A percentile compares a stretch with the other conserved stretches of the same genome.
phyloP scores from a whole-genome alignment of 1,139 yeast genomes.

The Starmera stellimalicola region DNA sequence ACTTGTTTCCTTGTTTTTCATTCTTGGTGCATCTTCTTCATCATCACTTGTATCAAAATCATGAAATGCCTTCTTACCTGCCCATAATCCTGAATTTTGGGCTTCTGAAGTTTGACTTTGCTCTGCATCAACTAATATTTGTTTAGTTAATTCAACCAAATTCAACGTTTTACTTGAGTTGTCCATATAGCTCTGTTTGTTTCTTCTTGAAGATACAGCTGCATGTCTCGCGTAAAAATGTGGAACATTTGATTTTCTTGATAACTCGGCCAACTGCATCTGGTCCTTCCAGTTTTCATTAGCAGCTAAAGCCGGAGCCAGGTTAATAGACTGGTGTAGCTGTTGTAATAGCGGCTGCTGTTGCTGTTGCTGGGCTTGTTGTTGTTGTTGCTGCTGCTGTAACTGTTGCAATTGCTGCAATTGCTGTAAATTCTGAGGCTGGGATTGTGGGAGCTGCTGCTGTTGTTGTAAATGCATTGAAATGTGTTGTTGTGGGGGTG shows the following conservation, averaged over 20 bases:
- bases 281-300: constrained; percentile 84
- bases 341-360: constrained; percentile 20
- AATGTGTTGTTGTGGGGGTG: constrained; percentile 10
- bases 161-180: constrained; percentile 28
- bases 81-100: constrained; percentile 32
- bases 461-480: constrained; percentile 23
- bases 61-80: constrained; percentile 50
- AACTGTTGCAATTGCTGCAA: constrained; percentile 9
- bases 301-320: constrained; percentile 32
- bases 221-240: constrained; percentile 91
- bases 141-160: constrained; percentile 48
- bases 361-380: constrained; percentile 22
- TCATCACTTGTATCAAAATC: constrained; percentile 33
- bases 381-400: constrained; percentile 5
- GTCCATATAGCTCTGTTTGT: constrained; percentile 27
- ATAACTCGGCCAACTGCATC: constrained; percentile 65
- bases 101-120: constrained; percentile 30
- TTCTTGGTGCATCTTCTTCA: constrained; percentile 64
- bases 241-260: constrained; percentile 65
- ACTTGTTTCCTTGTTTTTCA: constrained; percentile 48
- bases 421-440: constrained; percentile 16
- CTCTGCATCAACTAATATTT: constrained; percentile 34
- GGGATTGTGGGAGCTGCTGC: constrained; percentile 20
- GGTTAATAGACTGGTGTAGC: constrained; percentile 32
- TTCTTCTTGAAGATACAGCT: constrained; percentile 66